phyloP scores from a whole-genome alignment of 169 alveolate species.

The Eimeria necatrix region DNA sequence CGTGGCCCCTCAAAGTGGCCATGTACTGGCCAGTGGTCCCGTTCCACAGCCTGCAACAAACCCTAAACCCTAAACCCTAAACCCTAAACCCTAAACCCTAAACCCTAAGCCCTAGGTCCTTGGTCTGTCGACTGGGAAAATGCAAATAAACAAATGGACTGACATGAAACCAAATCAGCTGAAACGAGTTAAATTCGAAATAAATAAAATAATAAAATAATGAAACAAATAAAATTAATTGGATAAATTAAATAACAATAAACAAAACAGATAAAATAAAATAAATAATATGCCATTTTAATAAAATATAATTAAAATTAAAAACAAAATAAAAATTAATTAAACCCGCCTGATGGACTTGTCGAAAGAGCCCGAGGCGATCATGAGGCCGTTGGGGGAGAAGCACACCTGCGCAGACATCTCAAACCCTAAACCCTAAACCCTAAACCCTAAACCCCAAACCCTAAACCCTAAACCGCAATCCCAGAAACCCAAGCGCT shows the following conservation, averaged over 20 bases:
- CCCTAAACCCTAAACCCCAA: not conserved
- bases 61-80: conserved; percentile 25
- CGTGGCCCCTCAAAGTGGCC: conserved; percentile 98
- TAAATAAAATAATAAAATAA: too few relatives aligned
- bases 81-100: conserved; percentile 33
- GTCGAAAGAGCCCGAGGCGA: conserved; percentile 99
- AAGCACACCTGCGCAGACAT: conserved; percentile 86
- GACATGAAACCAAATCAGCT: too few relatives aligned
- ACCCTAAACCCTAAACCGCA: not conserved
- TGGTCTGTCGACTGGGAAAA: too few relatives aligned
- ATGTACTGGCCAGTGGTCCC: conserved; percentile 95
- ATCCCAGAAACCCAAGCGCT: not conserved
- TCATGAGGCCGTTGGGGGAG: conserved; percentile 98
- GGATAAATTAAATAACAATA: not conserved
- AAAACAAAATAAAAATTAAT: too few relatives aligned
- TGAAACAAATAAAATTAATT: too few relatives aligned
- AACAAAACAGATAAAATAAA: not conserved
- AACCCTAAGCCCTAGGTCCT: not conserved
- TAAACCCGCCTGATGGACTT: conserved; percentile 92
- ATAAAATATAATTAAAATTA: not conserved
- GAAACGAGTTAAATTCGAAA: too few relatives aligned
- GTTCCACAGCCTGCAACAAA: conserved; percentile 89
- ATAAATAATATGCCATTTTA: not conserved
- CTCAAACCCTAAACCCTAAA: not conserved
- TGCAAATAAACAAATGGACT: too few relatives aligned